Evolutionary conservation across 371 early-diverging fungal species (phyloP).

Genomic region (Amoeboaphelidium protococcarum): DNA sequence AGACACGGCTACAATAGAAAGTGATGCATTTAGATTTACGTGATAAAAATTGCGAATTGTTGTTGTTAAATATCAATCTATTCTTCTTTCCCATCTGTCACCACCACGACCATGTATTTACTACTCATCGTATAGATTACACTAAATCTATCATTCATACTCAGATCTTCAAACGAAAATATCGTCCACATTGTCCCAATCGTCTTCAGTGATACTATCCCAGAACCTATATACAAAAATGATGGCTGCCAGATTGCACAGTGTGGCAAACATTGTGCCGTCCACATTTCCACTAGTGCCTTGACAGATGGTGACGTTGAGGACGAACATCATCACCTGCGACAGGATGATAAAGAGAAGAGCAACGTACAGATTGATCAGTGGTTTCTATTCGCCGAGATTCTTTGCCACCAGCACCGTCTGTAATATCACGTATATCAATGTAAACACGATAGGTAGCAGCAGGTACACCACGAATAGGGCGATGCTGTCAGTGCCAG

Average conservation of each 20-base stretch:
- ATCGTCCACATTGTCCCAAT: too few species aligned
- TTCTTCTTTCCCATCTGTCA: too few species aligned
- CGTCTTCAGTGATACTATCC: slow-evolving; percentile 1
- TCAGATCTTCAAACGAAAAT: too few species aligned
- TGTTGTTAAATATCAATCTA: too few species aligned
- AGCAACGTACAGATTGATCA: background rate
- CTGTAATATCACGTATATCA: background rate
- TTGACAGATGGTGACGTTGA: background rate
- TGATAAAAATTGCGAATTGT: too few species aligned
- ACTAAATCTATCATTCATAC: too few species aligned
- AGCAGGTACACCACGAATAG: background rate
- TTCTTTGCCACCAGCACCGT: background rate
- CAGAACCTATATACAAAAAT: background rate
- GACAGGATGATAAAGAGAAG: background rate
- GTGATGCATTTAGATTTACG: too few species aligned
- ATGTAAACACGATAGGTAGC: background rate
- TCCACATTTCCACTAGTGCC: background rate
- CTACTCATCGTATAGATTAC: too few species aligned
- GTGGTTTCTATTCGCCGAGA: slow-evolving; percentile 1
- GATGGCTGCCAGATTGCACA: background rate
- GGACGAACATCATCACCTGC: background rate
- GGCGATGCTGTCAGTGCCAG: too few species aligned
- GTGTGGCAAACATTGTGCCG: background rate
- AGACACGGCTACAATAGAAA: too few species aligned
- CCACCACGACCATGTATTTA: too few species aligned